Base-by-base conservation (phyloP, 2,329 filamentous ascomycete species). In the Atkinsonella texensis region DNA sequence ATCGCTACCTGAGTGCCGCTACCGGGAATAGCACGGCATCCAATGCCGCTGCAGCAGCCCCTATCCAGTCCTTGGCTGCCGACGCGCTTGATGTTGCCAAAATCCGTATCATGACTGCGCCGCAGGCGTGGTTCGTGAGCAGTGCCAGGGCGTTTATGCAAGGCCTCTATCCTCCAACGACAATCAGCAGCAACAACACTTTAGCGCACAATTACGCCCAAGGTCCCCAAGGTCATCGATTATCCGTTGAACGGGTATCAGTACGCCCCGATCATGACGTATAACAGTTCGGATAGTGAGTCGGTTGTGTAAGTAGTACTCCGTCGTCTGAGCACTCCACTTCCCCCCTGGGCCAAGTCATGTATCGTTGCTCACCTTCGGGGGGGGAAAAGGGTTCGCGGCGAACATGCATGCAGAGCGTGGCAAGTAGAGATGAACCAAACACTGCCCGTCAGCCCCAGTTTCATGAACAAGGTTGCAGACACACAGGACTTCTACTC, bases 111-210 rank as follows among this genome's bases (percentile, higher is more conserved):
- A 56, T 68, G 33, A 69, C 71, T 18, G 70, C 62, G 38, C 61
- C 65, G 4, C 69, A 75, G 48, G 63, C 66, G 28, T 74, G 69
- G 60, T 61, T 90, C 33, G 78, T 81, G 49, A 82, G 77, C 54
- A 82, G 87, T 2, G 87, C 87, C 35, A 71, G 79, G 49, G 88
- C 84, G 0, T 94, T 95, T 66, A 69, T 93, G 58, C 89, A 95
- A 64, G 89, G 85, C 4, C 73, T 95, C 4, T 95, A 95, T 62
- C 89, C 89, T 2, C 87, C 88, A 0, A 75, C 52, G 12, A 51
- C 51, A 18, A 62, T 61, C 12, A 66, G 64, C 4, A 65, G 63
- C 20, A 44, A 54, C 10, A 62, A 65, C 38, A 70, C 3, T n/a
- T 10, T 76, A 12, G 72, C 79, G 55, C 77, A 73, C 39, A 60